Conservation (phyloP, 2,329 filamentous ascomycete species). For the Cytospora paraplurivora region DNA sequence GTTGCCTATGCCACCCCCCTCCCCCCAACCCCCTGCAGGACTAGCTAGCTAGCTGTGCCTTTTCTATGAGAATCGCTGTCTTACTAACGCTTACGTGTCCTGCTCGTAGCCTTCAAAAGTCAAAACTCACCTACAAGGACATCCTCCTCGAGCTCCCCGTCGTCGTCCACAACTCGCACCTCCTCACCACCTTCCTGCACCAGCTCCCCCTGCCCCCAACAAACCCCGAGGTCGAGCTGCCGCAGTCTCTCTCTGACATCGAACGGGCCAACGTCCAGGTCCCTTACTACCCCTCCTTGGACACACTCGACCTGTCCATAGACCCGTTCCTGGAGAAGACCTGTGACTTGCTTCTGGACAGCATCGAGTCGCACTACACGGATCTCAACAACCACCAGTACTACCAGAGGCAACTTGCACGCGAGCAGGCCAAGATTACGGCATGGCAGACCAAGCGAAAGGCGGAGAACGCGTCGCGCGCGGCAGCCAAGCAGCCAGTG, state of each 20-base stretch:
- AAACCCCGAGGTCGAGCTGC: constrained; percentile 70
- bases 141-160: constrained; percentile 90
- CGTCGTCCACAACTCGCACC: constrained; percentile 92
- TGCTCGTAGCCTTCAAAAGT: constrained; percentile 80
- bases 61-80: background rate
- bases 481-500: constrained; percentile 81
- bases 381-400: constrained; percentile 98
- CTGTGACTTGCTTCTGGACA: constrained; percentile 91
- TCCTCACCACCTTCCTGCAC: constrained; percentile 92
- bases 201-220: constrained; percentile 74
- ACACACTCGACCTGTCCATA: constrained; percentile 87
- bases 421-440: constrained; percentile 95
- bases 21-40: too few relatives aligned
- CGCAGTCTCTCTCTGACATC: constrained; percentile 77
- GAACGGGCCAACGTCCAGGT: constrained; percentile 62
- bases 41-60: too few relatives aligned
- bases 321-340: constrained; percentile 99
- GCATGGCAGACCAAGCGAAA: constrained; percentile 97
- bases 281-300: constrained; percentile 84
- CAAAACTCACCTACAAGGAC: constrained; percentile 89
- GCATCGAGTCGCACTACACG: constrained; percentile 96
- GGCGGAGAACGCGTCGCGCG: constrained; percentile 85
- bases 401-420: constrained; percentile 90
- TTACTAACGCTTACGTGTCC: background rate
- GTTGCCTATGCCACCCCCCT: constrained; percentile 35